Evolutionary conservation across 371 early-diverging fungal genomes (phyloP).

Genomic region (Smittium culicis): DNA sequence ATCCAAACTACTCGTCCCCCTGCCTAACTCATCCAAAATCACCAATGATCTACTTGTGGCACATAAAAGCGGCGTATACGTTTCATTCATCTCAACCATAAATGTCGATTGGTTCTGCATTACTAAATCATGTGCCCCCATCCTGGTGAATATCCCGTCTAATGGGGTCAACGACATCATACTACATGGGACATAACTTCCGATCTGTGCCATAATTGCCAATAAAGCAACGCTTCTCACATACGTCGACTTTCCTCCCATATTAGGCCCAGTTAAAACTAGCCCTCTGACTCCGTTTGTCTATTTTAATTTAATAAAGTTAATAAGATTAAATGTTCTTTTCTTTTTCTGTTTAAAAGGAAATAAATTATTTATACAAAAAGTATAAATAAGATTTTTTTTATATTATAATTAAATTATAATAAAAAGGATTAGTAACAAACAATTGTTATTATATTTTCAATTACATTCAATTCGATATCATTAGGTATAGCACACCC

Average conservation of each 20-base stretch:
- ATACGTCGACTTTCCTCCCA: slow-evolving; percentile 75
- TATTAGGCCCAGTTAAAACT: slow-evolving; percentile 71
- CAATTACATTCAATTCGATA: slow-evolving; percentile 34
- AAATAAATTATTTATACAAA: background rate
- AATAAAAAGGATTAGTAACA: background rate
- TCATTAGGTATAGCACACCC: slow-evolving; percentile 52
- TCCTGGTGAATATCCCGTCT: slow-evolving; percentile 53
- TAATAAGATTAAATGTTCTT: background rate
- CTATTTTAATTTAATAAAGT: background rate
- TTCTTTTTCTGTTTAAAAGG: background rate
- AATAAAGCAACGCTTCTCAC: slow-evolving; percentile 61
- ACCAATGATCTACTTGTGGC: slow-evolving; percentile 59
- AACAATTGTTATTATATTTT: background rate
- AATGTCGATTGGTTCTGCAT: slow-evolving; percentile 71
- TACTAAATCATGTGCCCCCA: slow-evolving; percentile 55
- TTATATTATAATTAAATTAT: background rate
- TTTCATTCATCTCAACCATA: slow-evolving; percentile 76
- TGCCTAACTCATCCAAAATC: slow-evolving; percentile 91
- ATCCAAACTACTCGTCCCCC: slow-evolving; percentile 81
- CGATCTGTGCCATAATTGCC: slow-evolving; percentile 71
- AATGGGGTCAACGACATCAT: slow-evolving; percentile 41
- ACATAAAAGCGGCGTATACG: slow-evolving; percentile 50
- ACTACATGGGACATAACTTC: slow-evolving; percentile 52
- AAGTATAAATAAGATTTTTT: background rate
- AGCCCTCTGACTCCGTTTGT: slow-evolving; percentile 26